These are phyloP conservation scores for Eragrostis nindensis DNA, from an alignment of 176 grass and related monocot genomes.

Conservation along the genomic window DNA sequence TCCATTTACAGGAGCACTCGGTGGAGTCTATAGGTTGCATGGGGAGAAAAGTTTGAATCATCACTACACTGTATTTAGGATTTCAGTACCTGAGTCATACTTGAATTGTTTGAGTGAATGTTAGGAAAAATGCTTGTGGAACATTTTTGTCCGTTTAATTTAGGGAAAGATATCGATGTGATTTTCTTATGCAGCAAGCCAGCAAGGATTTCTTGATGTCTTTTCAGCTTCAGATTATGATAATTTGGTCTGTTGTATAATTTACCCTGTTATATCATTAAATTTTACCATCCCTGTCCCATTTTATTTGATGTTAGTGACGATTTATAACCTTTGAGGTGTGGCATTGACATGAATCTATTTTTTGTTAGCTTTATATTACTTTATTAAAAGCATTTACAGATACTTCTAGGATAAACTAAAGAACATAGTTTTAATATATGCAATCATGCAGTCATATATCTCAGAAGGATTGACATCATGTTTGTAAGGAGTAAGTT, in stretches of 20 bases:
- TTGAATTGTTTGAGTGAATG: conserved; percentile 14
- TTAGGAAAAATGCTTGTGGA: not conserved
- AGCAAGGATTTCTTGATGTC: not conserved
- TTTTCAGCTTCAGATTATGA: not conserved
- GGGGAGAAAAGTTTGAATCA: conserved; percentile 96
- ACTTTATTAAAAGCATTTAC: not conserved
- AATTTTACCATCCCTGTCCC: not conserved
- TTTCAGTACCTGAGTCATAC: conserved; percentile 57
- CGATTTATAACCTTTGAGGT: not conserved
- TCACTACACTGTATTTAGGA: conserved; percentile 83
- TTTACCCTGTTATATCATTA: not conserved
- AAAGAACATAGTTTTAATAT: not conserved
- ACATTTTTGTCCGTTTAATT: not conserved
- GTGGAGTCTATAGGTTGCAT: conserved; percentile 72
- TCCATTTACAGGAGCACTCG: conserved; percentile 60
- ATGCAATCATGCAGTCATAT: not conserved
- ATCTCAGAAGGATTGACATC: too few relatives aligned
- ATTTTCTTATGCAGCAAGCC: not conserved
- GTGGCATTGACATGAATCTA: not conserved
- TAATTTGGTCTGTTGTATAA: not conserved
- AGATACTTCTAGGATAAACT: not conserved
- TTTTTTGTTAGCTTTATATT: not conserved
- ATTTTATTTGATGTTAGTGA: not conserved
- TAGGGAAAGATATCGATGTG: not conserved
- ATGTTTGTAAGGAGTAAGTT: too few relatives aligned